Evolutionary conservation across 2,329 filamentous ascomycete species (phyloP), one percentile per base, ranked within the genome.

Genomic region (Fusarium aywerte): DNA sequence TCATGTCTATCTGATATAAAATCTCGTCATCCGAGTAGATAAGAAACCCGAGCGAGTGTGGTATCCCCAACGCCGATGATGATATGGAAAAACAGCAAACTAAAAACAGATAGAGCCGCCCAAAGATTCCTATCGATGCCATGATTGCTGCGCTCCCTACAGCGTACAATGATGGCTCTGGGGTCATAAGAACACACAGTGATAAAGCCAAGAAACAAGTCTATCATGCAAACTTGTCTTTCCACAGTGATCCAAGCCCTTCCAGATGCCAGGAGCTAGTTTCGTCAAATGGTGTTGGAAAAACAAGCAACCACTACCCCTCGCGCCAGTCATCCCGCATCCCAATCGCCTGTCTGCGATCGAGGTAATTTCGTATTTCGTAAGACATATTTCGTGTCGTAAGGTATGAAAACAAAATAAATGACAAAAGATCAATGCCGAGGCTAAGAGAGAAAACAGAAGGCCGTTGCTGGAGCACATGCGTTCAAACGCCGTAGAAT

Each of bases 311-410:
- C 53, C 67, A 70, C 60, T 59, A 23, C 65, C 58, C 60, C 62
- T 50, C 70, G 55, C 65, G 70, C 70, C 66, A 43, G 65, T 74
- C 74, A 72, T 73, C 59, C 71, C 71, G 50, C 65, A 64, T 74
- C 69, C 58, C 66, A 63, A 65, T 63, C 60, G 65, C 61, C 66
- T 53, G 27, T 68, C 58, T 67, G 64, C 71, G 63, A 52, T 67
- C 70, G 64, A 54, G 56, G 44, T 59, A 72, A 62, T 69, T 74
- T 70, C 74, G 64, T 74, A 70, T 71, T 75, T 76, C 75, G 67
- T 73, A 77, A 76, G 68, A 75, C 73, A 75, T 68, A 67, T 76
- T 67, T 74, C 71, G 67, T 75, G 73, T 75, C 73, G 66, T 75
- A 43, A 69, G 56, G 70, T 64, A 58, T 63, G 63, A 68, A 73